Base-by-base conservation (phyloP, 768 basidiomycete species). In the Mycena alexandri region DNA sequence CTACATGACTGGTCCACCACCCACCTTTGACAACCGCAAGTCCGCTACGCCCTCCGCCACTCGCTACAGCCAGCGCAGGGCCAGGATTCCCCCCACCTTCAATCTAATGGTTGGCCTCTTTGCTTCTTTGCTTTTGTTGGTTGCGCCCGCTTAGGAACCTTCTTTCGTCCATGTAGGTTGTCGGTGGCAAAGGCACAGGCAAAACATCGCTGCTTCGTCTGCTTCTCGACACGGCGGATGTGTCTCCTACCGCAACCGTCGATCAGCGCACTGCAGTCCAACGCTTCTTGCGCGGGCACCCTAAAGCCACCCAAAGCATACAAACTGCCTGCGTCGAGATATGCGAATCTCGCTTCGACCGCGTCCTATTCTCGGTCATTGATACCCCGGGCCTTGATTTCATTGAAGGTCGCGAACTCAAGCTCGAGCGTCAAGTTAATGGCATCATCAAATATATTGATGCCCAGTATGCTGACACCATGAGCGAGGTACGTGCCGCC, bases 321-420 rank as follows among this genome's bases (percentile, higher is more conserved):
- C 82, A 89, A 70, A 86, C 89, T 2, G 91, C 90, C 3, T 89
- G 87, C 69, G 82, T 93, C 50, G 94, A 95, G 79, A 93, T 95
- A 63, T 89, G 87, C 83, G 94, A 95, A 78, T 93, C 91, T 51
- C 87, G 89, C 70, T 91, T 89, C 72, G 94, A 95, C 76, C 85
- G 94, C 42, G 82, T 95, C 51, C 77, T 90, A 24, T 85, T 96
- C 71, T 91, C 91, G 16, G 92, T 93, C 63, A 91, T 93, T 68
- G 94, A 96, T 73, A 95, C 94, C 2, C 94, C 94, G 33, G 94
- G 94, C 7, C 79, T 95, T 55, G 93, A 94, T 75, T 94, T 93
- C 75, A 72, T 83, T 47, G 84, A 87, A 55, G 90, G 93, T 41
- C 86, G 84, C 69, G 93, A 94, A 77, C 79, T 96, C 66, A 88